phyloP scores from a whole-genome alignment of 179 eudicot species.

The Drosera spatulata region DNA sequence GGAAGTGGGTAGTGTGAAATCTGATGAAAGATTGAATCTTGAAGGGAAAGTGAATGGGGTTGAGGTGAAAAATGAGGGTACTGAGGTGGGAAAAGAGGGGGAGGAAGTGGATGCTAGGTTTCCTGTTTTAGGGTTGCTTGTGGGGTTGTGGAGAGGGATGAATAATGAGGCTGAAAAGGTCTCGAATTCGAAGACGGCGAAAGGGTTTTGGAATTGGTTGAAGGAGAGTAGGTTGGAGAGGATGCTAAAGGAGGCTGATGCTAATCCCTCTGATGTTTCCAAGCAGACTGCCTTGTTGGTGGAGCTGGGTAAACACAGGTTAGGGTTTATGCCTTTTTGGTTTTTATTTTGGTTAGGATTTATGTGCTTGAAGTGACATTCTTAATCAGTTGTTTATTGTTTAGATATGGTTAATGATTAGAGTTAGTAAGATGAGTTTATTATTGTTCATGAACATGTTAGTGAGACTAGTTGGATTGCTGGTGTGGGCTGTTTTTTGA shows the following conservation, averaged over 20 bases:
- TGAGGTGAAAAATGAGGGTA: slow-evolving; percentile 8
- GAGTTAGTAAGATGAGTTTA: too few species aligned
- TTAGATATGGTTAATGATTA: too few species aligned
- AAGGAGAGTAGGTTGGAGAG: slow-evolving; percentile 51
- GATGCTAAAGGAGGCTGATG: slow-evolving; percentile 71
- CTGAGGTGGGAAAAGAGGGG: slow-evolving; percentile 4
- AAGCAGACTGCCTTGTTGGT: slow-evolving; percentile 62
- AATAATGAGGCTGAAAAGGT: slow-evolving; percentile 17
- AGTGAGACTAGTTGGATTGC: too few species aligned
- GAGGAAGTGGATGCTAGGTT: slow-evolving; percentile 43
- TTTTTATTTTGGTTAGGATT: background rate
- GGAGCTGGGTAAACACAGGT: slow-evolving; percentile 91
- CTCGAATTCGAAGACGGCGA: slow-evolving; percentile 50
- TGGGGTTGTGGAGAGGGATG: slow-evolving; percentile 25
- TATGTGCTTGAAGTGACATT: background rate
- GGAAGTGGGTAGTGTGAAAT: too few species aligned
- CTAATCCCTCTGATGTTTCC: slow-evolving; percentile 60
- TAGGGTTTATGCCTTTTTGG: background rate
- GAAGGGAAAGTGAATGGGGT: slow-evolving; percentile 4
- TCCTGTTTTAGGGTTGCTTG: slow-evolving; percentile 51
- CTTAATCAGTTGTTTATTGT: too few species aligned
- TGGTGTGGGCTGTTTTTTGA: too few species aligned
- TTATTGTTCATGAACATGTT: too few species aligned
- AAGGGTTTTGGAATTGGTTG: slow-evolving; percentile 71
- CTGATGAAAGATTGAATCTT: slow-evolving; percentile 7